Conservation (phyloP, 2,329 filamentous ascomycete species). For the Drechslerella coelobrocha region DNA sequence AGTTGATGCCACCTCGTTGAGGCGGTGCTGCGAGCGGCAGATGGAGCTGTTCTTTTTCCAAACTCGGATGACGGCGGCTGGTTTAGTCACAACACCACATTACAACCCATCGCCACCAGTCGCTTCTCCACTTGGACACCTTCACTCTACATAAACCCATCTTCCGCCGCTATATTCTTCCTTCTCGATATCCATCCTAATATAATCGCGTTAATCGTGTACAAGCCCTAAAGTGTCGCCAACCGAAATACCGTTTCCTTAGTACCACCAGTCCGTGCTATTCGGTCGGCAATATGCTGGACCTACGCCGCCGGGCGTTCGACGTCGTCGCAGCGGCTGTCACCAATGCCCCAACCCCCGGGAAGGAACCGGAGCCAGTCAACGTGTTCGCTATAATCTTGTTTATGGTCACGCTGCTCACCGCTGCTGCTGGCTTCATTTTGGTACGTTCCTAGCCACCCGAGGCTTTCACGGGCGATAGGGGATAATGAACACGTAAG, state of each 20-base stretch:
- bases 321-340: slow-evolving; percentile 28
- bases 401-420: slow-evolving; percentile 37
- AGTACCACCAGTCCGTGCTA: too few species aligned
- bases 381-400: slow-evolving; percentile 47
- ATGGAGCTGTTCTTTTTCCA: neutral
- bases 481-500: neutral
- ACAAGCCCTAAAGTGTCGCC: too few species aligned
- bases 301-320: slow-evolving; percentile 30
- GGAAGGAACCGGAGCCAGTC: slow-evolving; percentile 33
- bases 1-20: neutral
- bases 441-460: slow-evolving; percentile 21
- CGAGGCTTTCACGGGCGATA: neutral
- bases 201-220: neutral
- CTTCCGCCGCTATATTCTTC: neutral
- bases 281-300: slow-evolving; percentile 23
- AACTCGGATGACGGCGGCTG: neutral
- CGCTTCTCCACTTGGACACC: slow-evolving; percentile 1
- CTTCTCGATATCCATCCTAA: neutral
- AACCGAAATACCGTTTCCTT: too few species aligned
- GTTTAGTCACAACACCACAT: slow-evolving; percentile 5
- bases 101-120: neutral
- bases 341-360: slow-evolving; percentile 22
- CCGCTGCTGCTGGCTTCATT: slow-evolving; percentile 43
- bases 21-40: neutral
- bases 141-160: slow-evolving; percentile 11